Evolutionary conservation across 768 basidiomycete species (phyloP), one percentile per base, ranked within the genome.

Genomic region (Auricularia sp.): DNA sequence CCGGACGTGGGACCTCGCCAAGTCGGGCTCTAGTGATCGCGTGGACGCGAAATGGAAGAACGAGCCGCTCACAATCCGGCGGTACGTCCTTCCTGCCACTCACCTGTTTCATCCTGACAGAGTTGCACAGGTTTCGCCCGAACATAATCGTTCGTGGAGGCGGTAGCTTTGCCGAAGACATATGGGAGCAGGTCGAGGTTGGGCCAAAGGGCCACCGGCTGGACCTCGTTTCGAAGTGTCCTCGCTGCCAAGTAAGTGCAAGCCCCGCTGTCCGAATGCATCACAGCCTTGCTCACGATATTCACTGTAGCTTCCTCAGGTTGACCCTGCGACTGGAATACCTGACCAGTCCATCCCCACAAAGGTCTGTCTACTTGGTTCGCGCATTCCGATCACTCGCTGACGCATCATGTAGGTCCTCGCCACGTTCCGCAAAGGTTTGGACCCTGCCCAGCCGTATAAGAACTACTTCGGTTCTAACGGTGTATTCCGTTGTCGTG

Each of bases 281-380:
- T 5, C 35, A 39, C 63, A 65, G 64, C 67, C 45, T 24, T 58
- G 34, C 21, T 14, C 37, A 36, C 39, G 29, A 54, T 62, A 3
- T 62, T 67, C 56, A 64, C 66, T 65, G n/a, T 65, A 92, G 89
- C 73, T 92, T 59, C 90, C 90, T 16, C 91, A 92, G 68, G 82
- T 92, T 16, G 82, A 83, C 69, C 81, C 87, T 0, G 75, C 77
- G 51, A 86, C 84, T 3, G 90, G 89, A 36, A 73, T 80, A 21
- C 81, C 84, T 21, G 89, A 92, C 69, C 79, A 79, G 16, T 87
- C 88, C 0, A 89, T 92, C 3, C 90, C 90, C 3, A 89, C 63
- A 29, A 65, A 70, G 64, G 69, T 70, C 21, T 7, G 68, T 54
- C 7, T 54, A n/a, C 29, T 21, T 13, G 18, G 7, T 36, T 29